Evolutionary conservation across 805 yeast genomes (phyloP).

Genomic region (Candida schatavii): DNA sequence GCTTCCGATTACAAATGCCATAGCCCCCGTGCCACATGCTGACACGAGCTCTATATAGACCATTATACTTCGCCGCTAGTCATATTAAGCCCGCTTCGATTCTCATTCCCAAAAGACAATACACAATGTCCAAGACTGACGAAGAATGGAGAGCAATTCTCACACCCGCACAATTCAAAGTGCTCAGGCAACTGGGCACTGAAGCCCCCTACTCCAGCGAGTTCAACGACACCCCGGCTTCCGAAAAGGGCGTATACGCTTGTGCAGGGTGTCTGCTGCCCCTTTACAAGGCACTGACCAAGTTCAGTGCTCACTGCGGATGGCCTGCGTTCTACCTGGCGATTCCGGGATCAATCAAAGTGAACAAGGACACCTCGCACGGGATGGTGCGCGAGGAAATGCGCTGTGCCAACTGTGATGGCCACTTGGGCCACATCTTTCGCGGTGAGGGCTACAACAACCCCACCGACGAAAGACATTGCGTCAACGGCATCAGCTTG

Average conservation of each 20-base stretch:
- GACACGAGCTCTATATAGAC: too few relatives aligned
- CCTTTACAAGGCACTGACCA: constrained; percentile 72
- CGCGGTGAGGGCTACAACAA: constrained; percentile 88
- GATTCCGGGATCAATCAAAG: constrained; percentile 69
- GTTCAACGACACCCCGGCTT: constrained; percentile 51
- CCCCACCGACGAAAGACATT: constrained; percentile 90
- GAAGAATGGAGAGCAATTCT: constrained; percentile 79
- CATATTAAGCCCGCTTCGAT: too few relatives aligned
- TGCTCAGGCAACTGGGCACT: constrained; percentile 72
- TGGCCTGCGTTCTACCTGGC: constrained; percentile 98
- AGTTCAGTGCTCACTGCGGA: constrained; percentile 91
- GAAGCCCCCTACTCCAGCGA: constrained; percentile 67
- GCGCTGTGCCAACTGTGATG: constrained; percentile 84
- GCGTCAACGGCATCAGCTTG: constrained; percentile 84
- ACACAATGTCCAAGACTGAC: constrained; percentile 38
- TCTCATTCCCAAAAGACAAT: neutral
- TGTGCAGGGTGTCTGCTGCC: constrained; percentile 89
- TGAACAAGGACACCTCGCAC: constrained; percentile 54
- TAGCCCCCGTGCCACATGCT: too few relatives aligned
- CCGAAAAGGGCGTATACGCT: constrained; percentile 59
- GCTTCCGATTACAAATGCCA: too few relatives aligned
- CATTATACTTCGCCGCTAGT: too few relatives aligned
- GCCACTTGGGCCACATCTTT: constrained; percentile 94
- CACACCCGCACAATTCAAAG: constrained; percentile 72
- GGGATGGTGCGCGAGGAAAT: constrained; percentile 91